These are phyloP conservation scores for Clavispora fructus DNA, from an alignment of 805 yeast species.

Conservation along the genomic window DNA sequence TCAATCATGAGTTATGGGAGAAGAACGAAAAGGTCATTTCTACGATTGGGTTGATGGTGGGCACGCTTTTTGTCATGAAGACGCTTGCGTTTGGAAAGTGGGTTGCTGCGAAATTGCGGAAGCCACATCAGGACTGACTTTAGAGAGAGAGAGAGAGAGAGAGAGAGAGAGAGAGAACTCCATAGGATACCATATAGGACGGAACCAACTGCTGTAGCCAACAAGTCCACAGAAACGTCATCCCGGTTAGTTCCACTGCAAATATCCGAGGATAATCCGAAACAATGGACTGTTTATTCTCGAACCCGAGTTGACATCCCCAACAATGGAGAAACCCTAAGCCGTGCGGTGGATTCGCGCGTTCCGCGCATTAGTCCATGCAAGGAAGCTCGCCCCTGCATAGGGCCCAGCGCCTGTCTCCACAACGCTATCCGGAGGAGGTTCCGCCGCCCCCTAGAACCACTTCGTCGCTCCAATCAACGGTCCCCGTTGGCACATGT, in stretches of 20 bases:
- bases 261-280: no score
- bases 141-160: no score
- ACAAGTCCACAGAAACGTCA: no score
- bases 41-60: constrained; percentile 27
- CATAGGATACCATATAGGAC: neutral
- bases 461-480: no score
- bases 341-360: neutral
- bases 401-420: neutral
- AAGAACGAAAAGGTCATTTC: constrained; percentile 47
- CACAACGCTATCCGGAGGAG: neutral
- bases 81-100: constrained; percentile 3
- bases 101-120: neutral
- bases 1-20: constrained; percentile 42
- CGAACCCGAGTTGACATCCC: neutral
- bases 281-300: neutral
- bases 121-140: neutral
- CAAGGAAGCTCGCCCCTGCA: neutral
- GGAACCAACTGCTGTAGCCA: neutral
- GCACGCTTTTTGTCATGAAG: constrained; percentile 14
- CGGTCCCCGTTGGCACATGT: no score
- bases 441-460: neutral
- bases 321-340: neutral
- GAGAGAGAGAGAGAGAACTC: no score
- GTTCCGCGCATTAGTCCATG: neutral
- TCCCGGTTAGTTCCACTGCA: no score